Percentiles rank a stretch among this genome's conserved stretches.
Evolutionary conservation across 2,329 filamentous ascomycete genomes (phyloP).

Genomic region (Stachybotrys chartarum): DNA sequence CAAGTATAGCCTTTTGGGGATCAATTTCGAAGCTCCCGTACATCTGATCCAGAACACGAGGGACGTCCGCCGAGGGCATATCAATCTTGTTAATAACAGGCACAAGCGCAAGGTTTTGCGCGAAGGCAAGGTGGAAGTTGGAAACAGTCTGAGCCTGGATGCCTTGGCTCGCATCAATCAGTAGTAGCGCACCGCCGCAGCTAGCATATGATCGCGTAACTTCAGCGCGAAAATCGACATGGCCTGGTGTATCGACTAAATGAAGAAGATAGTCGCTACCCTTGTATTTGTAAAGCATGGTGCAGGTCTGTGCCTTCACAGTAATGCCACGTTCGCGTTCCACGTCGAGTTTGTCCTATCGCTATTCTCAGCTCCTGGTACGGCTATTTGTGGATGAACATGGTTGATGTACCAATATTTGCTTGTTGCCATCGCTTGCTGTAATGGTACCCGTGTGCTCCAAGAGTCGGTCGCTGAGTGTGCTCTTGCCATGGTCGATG

Average conservation of each 20-base stretch:
- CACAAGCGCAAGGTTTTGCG: constrained; percentile 77
- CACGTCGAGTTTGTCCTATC: constrained; percentile 83
- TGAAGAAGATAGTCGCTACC: constrained; percentile 89
- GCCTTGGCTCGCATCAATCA: constrained; percentile 94
- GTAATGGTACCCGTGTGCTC: constrained; percentile 92
- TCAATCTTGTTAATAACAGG: constrained; percentile 98
- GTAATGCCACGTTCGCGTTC: constrained; percentile 95
- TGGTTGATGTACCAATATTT: constrained; percentile 56
- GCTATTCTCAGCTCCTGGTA: not conserved
- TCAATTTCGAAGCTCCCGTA: constrained; percentile 82
- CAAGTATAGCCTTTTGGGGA: constrained; percentile 58
- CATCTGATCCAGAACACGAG: constrained; percentile 80
- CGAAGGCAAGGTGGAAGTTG: constrained; percentile 96
- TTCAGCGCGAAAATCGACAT: constrained; percentile 96
- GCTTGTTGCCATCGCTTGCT: constrained; percentile 75
- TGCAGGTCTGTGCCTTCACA: constrained; percentile 97
- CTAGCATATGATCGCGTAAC: constrained; percentile 94
- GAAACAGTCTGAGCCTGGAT: constrained; percentile 97
- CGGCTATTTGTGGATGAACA: too few relatives aligned
- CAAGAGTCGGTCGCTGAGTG: constrained; percentile 82
- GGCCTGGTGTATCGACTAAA: constrained; percentile 91
- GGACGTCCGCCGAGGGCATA: constrained; percentile 80
- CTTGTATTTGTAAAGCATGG: constrained; percentile 87
- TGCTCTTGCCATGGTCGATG: constrained; percentile 98
- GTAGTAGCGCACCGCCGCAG: constrained; percentile 83